Base-by-base conservation (phyloP, 2,329 filamentous ascomycete genomes). In the Fusarium sp. region DNA sequence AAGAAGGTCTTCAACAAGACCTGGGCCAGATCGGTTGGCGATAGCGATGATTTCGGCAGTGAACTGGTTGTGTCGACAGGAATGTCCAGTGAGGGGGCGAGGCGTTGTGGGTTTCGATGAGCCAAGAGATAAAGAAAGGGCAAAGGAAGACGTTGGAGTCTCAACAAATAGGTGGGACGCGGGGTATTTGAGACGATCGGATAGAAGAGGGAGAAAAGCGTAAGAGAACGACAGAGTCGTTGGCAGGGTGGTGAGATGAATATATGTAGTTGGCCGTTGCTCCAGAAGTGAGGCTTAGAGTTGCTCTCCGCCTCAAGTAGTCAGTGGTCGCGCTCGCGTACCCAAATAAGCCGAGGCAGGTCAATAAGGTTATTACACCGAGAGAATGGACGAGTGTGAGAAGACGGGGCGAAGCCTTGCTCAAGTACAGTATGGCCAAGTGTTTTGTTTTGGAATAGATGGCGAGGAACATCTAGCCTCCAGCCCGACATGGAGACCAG, bases 231-330 rank as follows among this genome's bases (percentile, higher is more conserved):
- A 25, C 30, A 35, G 45, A 58, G 35, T 61, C 37, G 32, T 50
- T 35, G 35, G 25, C 63, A 54, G 56, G 43, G 57, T 25, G 25
- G 64, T 74, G 43, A 72, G 68, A 63, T 30, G 48, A 48, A 68
- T 58, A 52, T 56, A 70, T 65, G 59, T 50, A 63, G 43, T 57
- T 48, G 37, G 59, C 50, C 52, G 43, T 65, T 48, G 27, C 48
- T 72, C 25, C 59, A 74, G 56, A 11, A 27, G 23, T 39, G 52
- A 72, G 72, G 72, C 72, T 74, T 70, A 64, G 72, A 75, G 58
- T 50, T 69, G 30, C 64, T 74, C 64, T 74, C 68, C 71, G 71
- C 72, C 66, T 66, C 62, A 66, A 69, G 66, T 66, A 60, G 41
- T 27, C 37, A 39, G 10, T 27, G 18, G 34, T 20, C 25, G 25